Evolutionary conservation across 2,329 filamentous ascomycete species (phyloP), one percentile per base, ranked within the genome.

Genomic region (Beauveria sp.): DNA sequence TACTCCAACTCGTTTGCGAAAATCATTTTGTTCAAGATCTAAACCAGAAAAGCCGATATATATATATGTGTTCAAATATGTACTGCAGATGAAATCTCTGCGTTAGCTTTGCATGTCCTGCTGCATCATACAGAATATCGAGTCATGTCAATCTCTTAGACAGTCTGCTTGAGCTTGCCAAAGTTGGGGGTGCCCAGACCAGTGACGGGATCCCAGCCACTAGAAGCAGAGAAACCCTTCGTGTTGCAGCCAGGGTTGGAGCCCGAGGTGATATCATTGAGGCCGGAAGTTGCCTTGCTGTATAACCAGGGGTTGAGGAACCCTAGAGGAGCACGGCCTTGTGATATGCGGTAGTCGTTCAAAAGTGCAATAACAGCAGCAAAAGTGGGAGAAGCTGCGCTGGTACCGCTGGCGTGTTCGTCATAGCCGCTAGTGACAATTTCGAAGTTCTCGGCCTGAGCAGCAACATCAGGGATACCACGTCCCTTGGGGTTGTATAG

Each of bases 221-320:
- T 9, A 54, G 48, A 2, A 62, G 61, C 9, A 62, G 59, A 43
- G 64, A 63, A 50, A 22, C 41, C 40, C 1, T 43, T 50, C 20
- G 57, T 64, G 53, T 65, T 41, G 40, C 65, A 66, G 16, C 59
- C 65, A 30, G 61, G 62, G 51, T 59, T 61, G 43, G 24, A 34
- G 2, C 65, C 67, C 2, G 50, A 59, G 14, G 61, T 62, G 26
- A 69, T 64, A n/a, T 69, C 67, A 2, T 62, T 65, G 26, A 70
- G 59, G 20, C 55, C 65, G 30, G 59, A 41, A 57, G 61, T 51
- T 18, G 63, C 63, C 20, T 59, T 61, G 50, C 66, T 67, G 65
- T 76, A 76, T 51, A 76, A 64, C 69, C 70, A 73, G 0, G 77
- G 77, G 61, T 79, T 79, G 5, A 79, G 67, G 62, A 79, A 80